Conservation (phyloP, 768 basidiomycete species). For the Kwoniella newhampshirensis region DNA sequence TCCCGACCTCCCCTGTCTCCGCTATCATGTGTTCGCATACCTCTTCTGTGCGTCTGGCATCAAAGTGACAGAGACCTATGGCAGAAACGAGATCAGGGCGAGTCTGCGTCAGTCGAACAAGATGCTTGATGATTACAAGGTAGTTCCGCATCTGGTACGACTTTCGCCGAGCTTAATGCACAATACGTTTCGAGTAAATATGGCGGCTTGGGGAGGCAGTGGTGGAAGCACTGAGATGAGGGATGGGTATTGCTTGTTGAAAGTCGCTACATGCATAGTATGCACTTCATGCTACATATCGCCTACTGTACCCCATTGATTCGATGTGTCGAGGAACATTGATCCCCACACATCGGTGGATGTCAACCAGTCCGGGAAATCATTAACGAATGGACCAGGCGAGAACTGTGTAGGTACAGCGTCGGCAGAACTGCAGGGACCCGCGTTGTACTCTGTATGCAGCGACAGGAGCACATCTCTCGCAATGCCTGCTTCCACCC, state of each 20-base stretch:
- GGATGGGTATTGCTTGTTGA: too few relatives aligned
- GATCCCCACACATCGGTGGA: slow-evolving; percentile 9
- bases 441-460: slow-evolving; percentile 17
- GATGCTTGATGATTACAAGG: slow-evolving; percentile 56
- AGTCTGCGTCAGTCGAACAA: slow-evolving; percentile 63
- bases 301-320: too few relatives aligned
- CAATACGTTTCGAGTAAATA: too few relatives aligned
- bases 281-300: too few relatives aligned
- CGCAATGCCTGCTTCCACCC: slow-evolving; percentile 21
- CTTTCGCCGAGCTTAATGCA: too few relatives aligned
- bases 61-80: slow-evolving; percentile 79
- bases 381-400: slow-evolving; percentile 6
- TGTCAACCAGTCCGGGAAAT: slow-evolving; percentile 3
- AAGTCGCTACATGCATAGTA: too few relatives aligned
- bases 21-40: slow-evolving; percentile 59
- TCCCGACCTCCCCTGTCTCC: slow-evolving; percentile 61
- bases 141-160: too few relatives aligned
- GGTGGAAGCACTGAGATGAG: too few relatives aligned
- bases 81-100: slow-evolving; percentile 60
- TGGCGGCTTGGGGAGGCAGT: too few relatives aligned
- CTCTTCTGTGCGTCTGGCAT: slow-evolving; percentile 70
- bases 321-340: slow-evolving; percentile 7
- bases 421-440: neutral
- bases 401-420: neutral
- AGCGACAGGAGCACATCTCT: slow-evolving; percentile 17